Evolutionary conservation across 225 moss, liverwort and hornwort species (phyloP), one percentile per base, ranked within the genome.

Genomic region (Sphagnum tenellum): DNA sequence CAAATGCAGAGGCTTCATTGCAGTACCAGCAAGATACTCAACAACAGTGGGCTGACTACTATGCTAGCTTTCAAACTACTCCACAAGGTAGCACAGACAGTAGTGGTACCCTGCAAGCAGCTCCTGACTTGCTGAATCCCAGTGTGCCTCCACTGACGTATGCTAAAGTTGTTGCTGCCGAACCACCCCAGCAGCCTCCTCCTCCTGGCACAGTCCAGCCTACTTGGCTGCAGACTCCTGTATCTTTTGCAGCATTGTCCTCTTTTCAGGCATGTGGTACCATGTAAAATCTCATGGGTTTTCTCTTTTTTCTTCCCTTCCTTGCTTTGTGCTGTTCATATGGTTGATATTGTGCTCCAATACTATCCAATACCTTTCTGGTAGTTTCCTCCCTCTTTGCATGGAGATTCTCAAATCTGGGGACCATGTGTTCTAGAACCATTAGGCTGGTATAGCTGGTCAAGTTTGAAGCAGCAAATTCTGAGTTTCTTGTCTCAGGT

Each of bases 21-120:
- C 87, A 87, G 67, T 93, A 87, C 77, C 82, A 82, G 64, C 75
- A 82, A 63, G 81, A 85, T 46, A 77, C 78, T 78, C 79, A 81
- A 45, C 80, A 75, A 72, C 98, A 87, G 71, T 98, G 93, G 93
- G 69, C 80, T 63, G 90, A 98, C 5, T 98, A 90, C 71, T 98
- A 98, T 79, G 69, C 85, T 11, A 87, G 71, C 74, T 62, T 74
- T 72, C 78, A 85, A 74, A 79, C 71, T 8, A 75, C 81, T 66
- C 47, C 82, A 7, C 29, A 76, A 55, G 72, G 57, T 4, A 78
- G 65, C 49, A 74, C 71, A 0, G 81, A 81, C 53, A 75, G 45
- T 61, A 76, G 72, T 55, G 77, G 70, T 67, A 74, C 55, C 74
- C 77, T 69, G 48, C 83, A 73, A 57, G 77, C 83, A 59, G 70